Conservation (phyloP, 2,329 filamentous ascomycete genomes). For the Hirsutella minnesotensis region DNA sequence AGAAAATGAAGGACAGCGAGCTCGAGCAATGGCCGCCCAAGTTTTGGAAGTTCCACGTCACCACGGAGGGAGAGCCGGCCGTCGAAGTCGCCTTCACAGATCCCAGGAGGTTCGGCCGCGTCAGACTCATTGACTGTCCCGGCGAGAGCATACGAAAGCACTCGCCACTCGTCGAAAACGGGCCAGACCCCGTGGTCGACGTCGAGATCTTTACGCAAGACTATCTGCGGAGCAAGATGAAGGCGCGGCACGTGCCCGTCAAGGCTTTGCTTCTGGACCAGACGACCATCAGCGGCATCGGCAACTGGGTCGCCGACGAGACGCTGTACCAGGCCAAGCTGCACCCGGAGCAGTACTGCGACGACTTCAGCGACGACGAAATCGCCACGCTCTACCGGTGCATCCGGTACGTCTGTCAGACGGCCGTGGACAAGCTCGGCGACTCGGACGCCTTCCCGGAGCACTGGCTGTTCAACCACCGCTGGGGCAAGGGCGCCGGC, state of each 20-base stretch:
- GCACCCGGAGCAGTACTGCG: slow-evolving; percentile 87
- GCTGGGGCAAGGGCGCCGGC: slow-evolving; percentile 79
- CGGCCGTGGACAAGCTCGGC: slow-evolving; percentile 64
- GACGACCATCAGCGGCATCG: slow-evolving; percentile 78
- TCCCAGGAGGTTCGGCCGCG: slow-evolving; percentile 62
- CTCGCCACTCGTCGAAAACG: slow-evolving; percentile 78
- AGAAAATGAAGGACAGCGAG: slow-evolving; percentile 50
- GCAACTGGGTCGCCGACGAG: slow-evolving; percentile 96
- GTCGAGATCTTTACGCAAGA: slow-evolving; percentile 62
- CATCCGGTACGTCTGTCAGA: slow-evolving; percentile 68
- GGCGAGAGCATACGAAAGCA: slow-evolving; percentile 63
- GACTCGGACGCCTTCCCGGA: slow-evolving; percentile 78
- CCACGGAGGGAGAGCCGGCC: slow-evolving; percentile 41
- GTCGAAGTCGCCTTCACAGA: slow-evolving; percentile 73
- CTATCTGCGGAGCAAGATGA: slow-evolving; percentile 63
- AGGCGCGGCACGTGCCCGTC: slow-evolving; percentile 68
- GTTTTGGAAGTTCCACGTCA: slow-evolving; percentile 76
- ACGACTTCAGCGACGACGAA: slow-evolving; percentile 64
- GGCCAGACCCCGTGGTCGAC: slow-evolving; percentile 84
- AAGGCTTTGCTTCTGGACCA: slow-evolving; percentile 87
- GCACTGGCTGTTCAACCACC: slow-evolving; percentile 78
- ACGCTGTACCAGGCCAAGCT: slow-evolving; percentile 79
- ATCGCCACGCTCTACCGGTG: slow-evolving; percentile 59
- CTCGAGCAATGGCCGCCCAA: slow-evolving; percentile 70
- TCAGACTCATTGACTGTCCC: slow-evolving; percentile 72